These are phyloP conservation scores for Botrytis byssoidea DNA, from an alignment of 2,329 filamentous ascomycete species.

Conservation along the genomic window DNA sequence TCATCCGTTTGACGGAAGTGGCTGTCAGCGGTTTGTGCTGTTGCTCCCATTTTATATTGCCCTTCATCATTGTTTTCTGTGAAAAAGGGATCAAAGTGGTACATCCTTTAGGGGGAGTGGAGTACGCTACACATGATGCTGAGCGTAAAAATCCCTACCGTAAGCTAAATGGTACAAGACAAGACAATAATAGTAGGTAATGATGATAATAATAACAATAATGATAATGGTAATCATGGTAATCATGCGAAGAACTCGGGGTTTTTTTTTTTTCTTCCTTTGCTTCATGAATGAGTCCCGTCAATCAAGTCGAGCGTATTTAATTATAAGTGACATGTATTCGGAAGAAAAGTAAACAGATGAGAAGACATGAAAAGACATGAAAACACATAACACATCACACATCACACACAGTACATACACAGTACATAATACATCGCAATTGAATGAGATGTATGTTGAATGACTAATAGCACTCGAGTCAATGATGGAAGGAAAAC, in stretches of 20 bases:
- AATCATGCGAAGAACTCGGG: neutral
- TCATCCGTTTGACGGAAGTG: conserved; percentile 7
- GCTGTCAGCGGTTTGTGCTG: conserved; percentile 15
- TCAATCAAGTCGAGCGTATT: neutral
- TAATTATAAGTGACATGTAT: neutral
- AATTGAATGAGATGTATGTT: neutral
- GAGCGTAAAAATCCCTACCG: neutral
- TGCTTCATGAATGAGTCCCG: neutral
- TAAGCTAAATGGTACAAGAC: neutral
- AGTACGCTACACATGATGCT: neutral
- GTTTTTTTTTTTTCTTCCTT: neutral
- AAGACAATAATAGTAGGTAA: no score
- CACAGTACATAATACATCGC: neutral
- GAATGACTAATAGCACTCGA: neutral
- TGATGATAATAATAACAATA: neutral
- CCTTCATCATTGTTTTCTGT: neutral
- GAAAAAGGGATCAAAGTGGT: conserved; percentile 1
- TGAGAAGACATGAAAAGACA: neutral
- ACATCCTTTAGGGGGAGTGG: neutral
- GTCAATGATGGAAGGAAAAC: neutral
- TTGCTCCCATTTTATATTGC: neutral
- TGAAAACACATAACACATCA: neutral
- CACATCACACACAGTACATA: no score
- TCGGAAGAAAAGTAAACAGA: neutral
- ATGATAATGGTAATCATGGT: neutral